Base-by-base conservation (phyloP, 192 early-diverging fungal species). In the Umbelopsis ramanniana region DNA sequence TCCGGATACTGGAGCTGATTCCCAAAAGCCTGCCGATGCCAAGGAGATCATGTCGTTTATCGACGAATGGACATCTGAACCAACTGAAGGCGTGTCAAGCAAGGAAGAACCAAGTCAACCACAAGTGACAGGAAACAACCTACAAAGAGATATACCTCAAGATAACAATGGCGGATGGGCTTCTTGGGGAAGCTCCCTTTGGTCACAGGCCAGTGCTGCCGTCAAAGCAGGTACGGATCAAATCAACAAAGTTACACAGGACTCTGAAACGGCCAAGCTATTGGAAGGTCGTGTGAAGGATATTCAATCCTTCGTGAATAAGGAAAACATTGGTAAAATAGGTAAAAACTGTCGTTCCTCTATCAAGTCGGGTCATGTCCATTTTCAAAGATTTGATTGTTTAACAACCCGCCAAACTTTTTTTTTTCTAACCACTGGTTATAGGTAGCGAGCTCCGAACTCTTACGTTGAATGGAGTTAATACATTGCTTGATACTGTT, bases 271-370 rank as follows among this genome's bases (percentile, higher is more conserved):
- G 6, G 76, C 81, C 35, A 83, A 78, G 35, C 63, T 86, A 1
- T 33, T 79, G 4, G 87, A 88, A 70, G 82, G 82, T 50, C 81
- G 79, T 46, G 82, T 88, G 15, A 86, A 86, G 66, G 77, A 78
- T 14, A 26, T 80, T 0, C 74, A 76, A 33, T 66, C 55, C 6
- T 76, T 85, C 45, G 85, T 88, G 0, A 88, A 82, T 67, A 85
- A 83, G 11, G 87, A 88, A 52, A 84, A 82, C 69, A 86, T 88
- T 79, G 84, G 81, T 50, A 88, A 88, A 71, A 77, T 88, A 70
- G 82, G 85, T 87, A 79, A 38, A 15, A 29, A 29, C 29, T 37
- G 3, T 21, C 11, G 11, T 43, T 43, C 40, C 40, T 43, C 11
- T 43, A 40, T 40, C 38, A 6, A 8, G 8, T 40, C 40, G 11